Evolutionary conservation across 2,329 filamentous ascomycete species (phyloP), one percentile per base, ranked within the genome.

Genomic region (Fusarium virguliforme): DNA sequence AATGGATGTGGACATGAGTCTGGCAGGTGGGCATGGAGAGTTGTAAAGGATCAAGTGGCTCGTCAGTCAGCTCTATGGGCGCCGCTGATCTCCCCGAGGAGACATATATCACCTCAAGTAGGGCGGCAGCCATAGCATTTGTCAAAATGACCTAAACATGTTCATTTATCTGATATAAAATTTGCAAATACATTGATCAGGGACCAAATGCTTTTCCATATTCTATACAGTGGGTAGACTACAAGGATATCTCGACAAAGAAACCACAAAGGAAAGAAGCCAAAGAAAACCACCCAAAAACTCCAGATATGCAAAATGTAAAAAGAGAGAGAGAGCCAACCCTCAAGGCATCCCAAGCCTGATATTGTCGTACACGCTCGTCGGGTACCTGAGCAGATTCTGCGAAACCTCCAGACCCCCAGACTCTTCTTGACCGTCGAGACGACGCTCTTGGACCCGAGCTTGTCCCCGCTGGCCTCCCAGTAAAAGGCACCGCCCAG

Each of bases 401-500:
- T 76, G 67, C 10, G 78, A 81, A 48, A 76, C 73, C 26, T 91
- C 89, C 10, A 91, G 78, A 3, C 69, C 70, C 84, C 84, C 67
- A 91, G 78, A 4, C 74, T 77, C 40, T 79, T 80, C 3, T 85
- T 84, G 67, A 88, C 76, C 8, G 85, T 85, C 18, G 81, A 78
- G 22, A 93, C 88, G 68, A 96, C 81, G 74, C 91, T 94, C 22
- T 74, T 68, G 1, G 74, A 76, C 34, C 83, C 86, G 0, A 68
- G 73, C 70, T 79, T 83, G 75, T 97, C 94, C 12, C 89, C 90
- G 71, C 89, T 92, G 9, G 89, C 91, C 80, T 97, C 93, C 94
- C 94, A 97, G 87, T 92, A 97, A 85, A 96, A 93, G 0, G 88
- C 90, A 12, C 94, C 94, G 1, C 92, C 93, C 1, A 97, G 85